These are phyloP conservation scores for Beauveria asiatica DNA, from an alignment of 2,329 filamentous ascomycete species.

Conservation along the genomic window DNA sequence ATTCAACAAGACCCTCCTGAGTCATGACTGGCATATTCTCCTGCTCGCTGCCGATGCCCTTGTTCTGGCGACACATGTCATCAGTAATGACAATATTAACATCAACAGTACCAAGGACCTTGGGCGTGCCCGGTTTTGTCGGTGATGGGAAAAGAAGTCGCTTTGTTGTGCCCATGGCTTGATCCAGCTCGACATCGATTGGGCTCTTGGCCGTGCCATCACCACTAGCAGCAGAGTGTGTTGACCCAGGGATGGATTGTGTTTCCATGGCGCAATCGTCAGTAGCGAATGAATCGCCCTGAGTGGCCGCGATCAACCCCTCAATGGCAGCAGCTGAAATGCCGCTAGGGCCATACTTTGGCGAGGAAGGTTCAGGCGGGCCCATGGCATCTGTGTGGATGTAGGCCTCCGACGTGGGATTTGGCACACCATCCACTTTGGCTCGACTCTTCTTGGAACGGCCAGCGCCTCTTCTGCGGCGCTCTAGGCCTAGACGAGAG, in stretches of 20 bases:
- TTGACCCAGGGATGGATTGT: constrained; percentile 31
- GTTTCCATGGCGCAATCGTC: constrained; percentile 13
- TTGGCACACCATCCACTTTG: constrained; percentile 37
- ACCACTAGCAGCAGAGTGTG: constrained; percentile 47
- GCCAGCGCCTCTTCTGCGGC: constrained; percentile 39
- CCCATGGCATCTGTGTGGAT: constrained; percentile 45
- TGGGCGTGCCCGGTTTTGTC: constrained; percentile 53
- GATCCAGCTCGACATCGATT: constrained; percentile 41
- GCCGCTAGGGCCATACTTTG: constrained; percentile 16
- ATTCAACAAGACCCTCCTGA: constrained; percentile 16
- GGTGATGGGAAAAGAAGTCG: constrained; percentile 72
- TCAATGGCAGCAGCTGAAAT: not conserved
- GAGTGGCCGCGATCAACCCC: not conserved
- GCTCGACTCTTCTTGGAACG: constrained; percentile 39
- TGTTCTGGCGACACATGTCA: constrained; percentile 28
- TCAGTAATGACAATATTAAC: constrained; percentile 43
- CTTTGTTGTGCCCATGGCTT: constrained; percentile 49
- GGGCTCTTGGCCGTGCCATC: constrained; percentile 51
- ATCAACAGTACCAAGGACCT: constrained; percentile 50
- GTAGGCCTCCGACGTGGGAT: constrained; percentile 46
- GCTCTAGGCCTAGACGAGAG: constrained; percentile 41
- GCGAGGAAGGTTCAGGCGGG: constrained; percentile 33
- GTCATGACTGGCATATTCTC: constrained; percentile 41
- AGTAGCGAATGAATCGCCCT: constrained; percentile 14
- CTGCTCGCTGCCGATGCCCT: constrained; percentile 30